Base-by-base conservation (phyloP, 176 grass and related monocot genomes). In the Raddia distichophylla region DNA sequence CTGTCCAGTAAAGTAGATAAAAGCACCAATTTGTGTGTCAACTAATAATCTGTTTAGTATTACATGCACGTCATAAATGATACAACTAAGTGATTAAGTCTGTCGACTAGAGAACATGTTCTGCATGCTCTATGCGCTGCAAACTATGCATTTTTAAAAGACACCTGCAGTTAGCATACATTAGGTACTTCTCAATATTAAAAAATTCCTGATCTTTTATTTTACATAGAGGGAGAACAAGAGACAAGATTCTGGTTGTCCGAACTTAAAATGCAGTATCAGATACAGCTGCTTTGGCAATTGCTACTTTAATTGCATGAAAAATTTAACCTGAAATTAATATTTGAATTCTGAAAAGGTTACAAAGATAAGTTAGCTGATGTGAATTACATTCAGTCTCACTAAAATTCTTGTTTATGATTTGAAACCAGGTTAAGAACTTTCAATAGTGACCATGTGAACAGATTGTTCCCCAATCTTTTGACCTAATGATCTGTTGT, bases 361-460 rank as follows among this genome's bases (percentile, higher is more conserved):
- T 77, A 63, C 17, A 48, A 14, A 13, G 34, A 54, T 48, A 43
- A 49, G 13, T 40, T n/a, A 43, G 55, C 51, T 37, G 13, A n/a
- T 8, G 6, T 42, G 17, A 13, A 67, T 17, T 44, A 56, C 10
- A 17, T 19, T 44, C 22, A 18, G n/a, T 50, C 59, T 52, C 20
- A 79, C 4, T 33, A 22, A 46, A 50, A 27, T 82, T 81, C 43
- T 33, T 81, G 14, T 20, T 82, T 61, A 60, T 76, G 34, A 75
- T 44, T 58, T 34, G 2, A 64, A n/a, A 55, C 18, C 10, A 74
- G 7, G 47, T 2, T 65, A 12, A 61, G 52, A 33, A 69, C 3
- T 19, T 70, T 69, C 7, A 82, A 46, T 40, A 47, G 13, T 42
- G 45, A 5, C 73, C 16, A 51, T 75, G 2, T 82, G 3, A 67